These are phyloP conservation scores for Ehretia macrophylla DNA, from an alignment of 257 asterid species.

Conservation along the genomic window DNA sequence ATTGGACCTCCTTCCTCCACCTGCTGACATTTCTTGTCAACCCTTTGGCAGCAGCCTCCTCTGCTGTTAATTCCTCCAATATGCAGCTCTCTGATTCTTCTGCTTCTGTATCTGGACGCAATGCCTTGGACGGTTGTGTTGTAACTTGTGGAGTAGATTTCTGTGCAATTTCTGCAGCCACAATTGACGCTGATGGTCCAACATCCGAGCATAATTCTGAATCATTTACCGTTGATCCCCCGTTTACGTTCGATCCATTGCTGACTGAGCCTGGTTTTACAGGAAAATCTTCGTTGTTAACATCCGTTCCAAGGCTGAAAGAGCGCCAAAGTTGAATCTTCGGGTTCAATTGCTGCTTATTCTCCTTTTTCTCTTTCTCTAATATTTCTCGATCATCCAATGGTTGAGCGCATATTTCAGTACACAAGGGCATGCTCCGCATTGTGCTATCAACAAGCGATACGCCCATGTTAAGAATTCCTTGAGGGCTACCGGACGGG, in stretches of 20 bases:
- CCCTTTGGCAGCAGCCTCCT: constrained; percentile 62
- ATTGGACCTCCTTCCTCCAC: constrained; percentile 22
- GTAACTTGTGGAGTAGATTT: constrained; percentile 18
- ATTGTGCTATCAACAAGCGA: constrained; percentile 39
- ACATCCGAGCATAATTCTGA: constrained; percentile 77
- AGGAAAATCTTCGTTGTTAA: constrained; percentile 30
- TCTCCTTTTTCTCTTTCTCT: constrained; percentile 7
- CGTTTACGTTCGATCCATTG: constrained; percentile 17
- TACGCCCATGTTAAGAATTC: constrained; percentile 78
- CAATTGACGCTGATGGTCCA: constrained; percentile 85
- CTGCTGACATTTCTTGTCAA: constrained; percentile 24
- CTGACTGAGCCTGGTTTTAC: constrained; percentile 28
- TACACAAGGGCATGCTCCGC: constrained; percentile 35
- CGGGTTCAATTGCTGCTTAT: constrained; percentile 2
- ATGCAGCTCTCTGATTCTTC: constrained; percentile 44
- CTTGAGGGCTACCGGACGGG: constrained; percentile 74
- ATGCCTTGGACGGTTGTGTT: no score
- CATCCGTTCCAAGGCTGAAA: constrained; percentile 25
- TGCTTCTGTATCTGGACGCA: neutral
- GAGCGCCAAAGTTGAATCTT: constrained; percentile 51
- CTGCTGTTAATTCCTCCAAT: constrained; percentile 52
- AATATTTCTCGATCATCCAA: constrained; percentile 8
- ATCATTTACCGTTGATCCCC: constrained; percentile 33
- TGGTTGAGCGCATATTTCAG: neutral
- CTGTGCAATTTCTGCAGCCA: constrained; percentile 70